A percentile compares a stretch with the other conserved stretches of the same genome.
Conservation (phyloP, 2,329 filamentous ascomycete genomes). For the Coniella vitis region DNA sequence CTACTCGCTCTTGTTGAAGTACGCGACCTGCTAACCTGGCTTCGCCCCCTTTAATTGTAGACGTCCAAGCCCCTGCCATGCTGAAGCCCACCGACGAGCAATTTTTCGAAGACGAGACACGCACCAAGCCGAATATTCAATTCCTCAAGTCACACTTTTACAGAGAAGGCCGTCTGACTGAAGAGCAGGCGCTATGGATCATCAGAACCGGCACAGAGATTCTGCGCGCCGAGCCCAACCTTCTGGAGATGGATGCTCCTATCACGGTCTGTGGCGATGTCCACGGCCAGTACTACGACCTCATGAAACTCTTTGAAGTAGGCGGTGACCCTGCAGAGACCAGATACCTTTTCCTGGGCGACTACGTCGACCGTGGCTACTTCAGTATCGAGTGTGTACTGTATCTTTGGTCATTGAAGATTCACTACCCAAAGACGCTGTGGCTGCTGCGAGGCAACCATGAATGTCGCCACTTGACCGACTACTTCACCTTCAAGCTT, state of each 20-base stretch:
- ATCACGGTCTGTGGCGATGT: constrained; percentile 98
- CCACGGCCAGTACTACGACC: constrained; percentile 96
- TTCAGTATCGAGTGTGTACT: constrained; percentile 99
- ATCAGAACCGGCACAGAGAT: constrained; percentile 82
- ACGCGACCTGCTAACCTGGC: constrained; percentile 4
- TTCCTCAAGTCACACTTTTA: constrained; percentile 99
- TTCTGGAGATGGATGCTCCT: constrained; percentile 98
- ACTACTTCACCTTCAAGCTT: constrained; percentile 99
- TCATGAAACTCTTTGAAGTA: constrained; percentile 99
- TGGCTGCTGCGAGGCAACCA: constrained; percentile 98
- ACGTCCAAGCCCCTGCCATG: constrained; percentile 91
- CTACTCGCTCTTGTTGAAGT: not conserved
- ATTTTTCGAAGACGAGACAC: constrained; percentile 84
- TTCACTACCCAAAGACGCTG: constrained; percentile 95
- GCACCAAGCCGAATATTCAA: constrained; percentile 80
- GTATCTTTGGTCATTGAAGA: constrained; percentile 97
- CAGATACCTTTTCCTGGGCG: constrained; percentile 90
- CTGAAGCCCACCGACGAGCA: constrained; percentile 87
- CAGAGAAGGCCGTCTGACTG: constrained; percentile 89
- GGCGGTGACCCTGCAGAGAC: constrained; percentile 95
- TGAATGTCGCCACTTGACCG: constrained; percentile 96
- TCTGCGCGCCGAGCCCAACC: constrained; percentile 82
- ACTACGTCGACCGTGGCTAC: constrained; percentile 97
- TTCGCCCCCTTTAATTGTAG: not conserved
- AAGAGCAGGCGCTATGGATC: constrained; percentile 96